These are phyloP conservation scores for Saccharum spontaneum DNA, from an alignment of 176 grass and related monocot genomes.

Conservation along the genomic window DNA sequence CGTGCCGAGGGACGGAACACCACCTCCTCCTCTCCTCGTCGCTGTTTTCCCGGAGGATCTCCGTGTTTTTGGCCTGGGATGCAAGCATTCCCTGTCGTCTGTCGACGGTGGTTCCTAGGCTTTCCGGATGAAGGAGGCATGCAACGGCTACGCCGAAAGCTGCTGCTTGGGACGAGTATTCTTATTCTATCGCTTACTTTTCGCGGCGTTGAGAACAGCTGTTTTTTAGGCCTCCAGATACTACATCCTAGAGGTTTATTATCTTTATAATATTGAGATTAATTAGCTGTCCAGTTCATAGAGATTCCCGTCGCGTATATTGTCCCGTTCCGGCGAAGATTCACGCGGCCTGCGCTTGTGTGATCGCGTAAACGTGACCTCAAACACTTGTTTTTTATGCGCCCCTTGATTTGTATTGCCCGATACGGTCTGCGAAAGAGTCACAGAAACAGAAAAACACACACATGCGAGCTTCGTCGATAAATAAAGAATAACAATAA, in stretches of 20 bases:
- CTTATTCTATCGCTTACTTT: background rate
- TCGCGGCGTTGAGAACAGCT: constrained; percentile 21
- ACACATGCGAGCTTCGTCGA: too few relatives aligned
- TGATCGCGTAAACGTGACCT: too few relatives aligned
- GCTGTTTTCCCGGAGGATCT: constrained; percentile 2
- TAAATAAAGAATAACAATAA: too few relatives aligned
- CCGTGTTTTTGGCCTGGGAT: background rate
- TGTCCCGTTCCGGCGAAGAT: background rate
- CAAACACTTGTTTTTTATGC: too few relatives aligned
- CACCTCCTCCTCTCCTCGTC: background rate
- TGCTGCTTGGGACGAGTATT: background rate
- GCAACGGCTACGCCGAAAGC: constrained; percentile 13
- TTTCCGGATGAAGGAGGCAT: background rate
- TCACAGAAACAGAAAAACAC: too few relatives aligned
- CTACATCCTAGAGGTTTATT: too few relatives aligned
- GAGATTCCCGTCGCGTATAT: constrained; percentile 12
- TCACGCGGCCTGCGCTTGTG: background rate
- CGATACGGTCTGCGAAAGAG: background rate
- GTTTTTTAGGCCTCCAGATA: background rate
- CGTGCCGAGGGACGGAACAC: background rate
- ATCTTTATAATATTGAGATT: too few relatives aligned
- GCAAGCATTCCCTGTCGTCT: constrained; percentile 6
- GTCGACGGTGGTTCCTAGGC: constrained; percentile 23
- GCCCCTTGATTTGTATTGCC: background rate
- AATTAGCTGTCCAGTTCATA: background rate